Base-by-base conservation (phyloP, 179 eudicot genomes). In the Heliamphora pulchella region DNA sequence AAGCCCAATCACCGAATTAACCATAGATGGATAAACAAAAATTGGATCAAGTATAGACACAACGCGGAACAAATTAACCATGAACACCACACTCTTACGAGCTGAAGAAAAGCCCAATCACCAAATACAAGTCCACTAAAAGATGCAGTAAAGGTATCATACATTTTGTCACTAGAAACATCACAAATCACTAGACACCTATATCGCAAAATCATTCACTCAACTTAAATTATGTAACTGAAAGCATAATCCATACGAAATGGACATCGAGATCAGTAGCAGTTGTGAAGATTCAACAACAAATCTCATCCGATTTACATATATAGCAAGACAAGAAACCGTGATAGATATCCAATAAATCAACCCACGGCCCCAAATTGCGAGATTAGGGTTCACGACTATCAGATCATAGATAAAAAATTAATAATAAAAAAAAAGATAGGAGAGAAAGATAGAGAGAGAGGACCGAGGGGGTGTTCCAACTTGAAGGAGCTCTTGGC, bases 391-490 rank as follows among this genome's bases (percentile, higher is more conserved):
- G 80, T 39, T 78, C 6, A 50, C 15, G 48, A 66, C 51, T 31
- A 68, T 78, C 57, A 57, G 55, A 79, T 79, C 81, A 18, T 14
- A 66, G 53, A 48, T 3, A 18, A 1, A 50, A 53, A 55, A 18
- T 2, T 6, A 5, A 59, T 39, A 54, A 4, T 31, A 61, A 77
- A 61, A 47, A 61, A 77, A 31, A 31, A 31, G 31, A 31, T 31
- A 31, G 31, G 66, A 50, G 59, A 70, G 47, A 64, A 62, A 78
- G 59, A 64, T 67, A 66, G 31, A n/a, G 79, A 76, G 78, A 13
- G 78, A 62, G 57, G 79, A 94, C 98, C 98, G 10, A 94, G 96
- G 41, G 98, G 96, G 64, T 93, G 98, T 82, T 93, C 97, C 69
- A 82, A 78, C 89, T 90, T 94, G 92, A 94, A 93, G 55, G 93